Evolutionary conservation across 2,329 filamentous ascomycete species (phyloP), one percentile per base, ranked within the genome.

Genomic region (Colletotrichum sp.): DNA sequence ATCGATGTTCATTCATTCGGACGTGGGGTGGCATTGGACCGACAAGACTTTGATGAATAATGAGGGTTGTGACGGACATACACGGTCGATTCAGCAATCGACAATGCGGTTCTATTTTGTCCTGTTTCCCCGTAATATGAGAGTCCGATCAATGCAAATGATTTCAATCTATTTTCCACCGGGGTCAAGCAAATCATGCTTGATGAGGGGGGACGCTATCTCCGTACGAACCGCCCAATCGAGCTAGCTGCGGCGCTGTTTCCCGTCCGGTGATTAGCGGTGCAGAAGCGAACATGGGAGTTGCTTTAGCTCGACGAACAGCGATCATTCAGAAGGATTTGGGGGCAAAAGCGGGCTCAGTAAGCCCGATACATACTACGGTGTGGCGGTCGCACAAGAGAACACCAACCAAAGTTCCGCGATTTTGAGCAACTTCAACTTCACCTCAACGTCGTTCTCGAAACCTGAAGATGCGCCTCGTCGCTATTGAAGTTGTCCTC

Each of bases 211-310:
- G 18, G 18, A n/a, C 18, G 39, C 39, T 8, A 12, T 12, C n/a
- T 13, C 44, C 12, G 10, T 52, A 21, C 44, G n/a, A 52, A 13
- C n/a, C 44, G n/a, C 44, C 15, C 21, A 26, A 30, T 64, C 1
- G 9, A 70, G 39, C n/a, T 71, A 44, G 49, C 62, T 5, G 49
- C 69, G 72, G 72, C 9, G 15, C 8, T 67, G 5, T 2, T 36
- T 62, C 15, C 72, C 69, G 16, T 30, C 52, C 21, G 8, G 32
- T 39, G 69, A 39, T 52, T 75, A 75, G 72, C 36, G 72, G 62
- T 10, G 18, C 21, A n/a, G 24, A 44, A 26, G 10, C 6, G 30
- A 62, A 6, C 21, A 52, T 62, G 39, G 55, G 44, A 52, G 6
- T 21, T 55, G 26, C 32, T 28, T 18, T 59, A 69, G 71, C 65